Percentiles rank a stretch among this genome's conserved stretches.
Conservation (phyloP, 2,329 filamentous ascomycete genomes). For the Phialocephala sp. region DNA sequence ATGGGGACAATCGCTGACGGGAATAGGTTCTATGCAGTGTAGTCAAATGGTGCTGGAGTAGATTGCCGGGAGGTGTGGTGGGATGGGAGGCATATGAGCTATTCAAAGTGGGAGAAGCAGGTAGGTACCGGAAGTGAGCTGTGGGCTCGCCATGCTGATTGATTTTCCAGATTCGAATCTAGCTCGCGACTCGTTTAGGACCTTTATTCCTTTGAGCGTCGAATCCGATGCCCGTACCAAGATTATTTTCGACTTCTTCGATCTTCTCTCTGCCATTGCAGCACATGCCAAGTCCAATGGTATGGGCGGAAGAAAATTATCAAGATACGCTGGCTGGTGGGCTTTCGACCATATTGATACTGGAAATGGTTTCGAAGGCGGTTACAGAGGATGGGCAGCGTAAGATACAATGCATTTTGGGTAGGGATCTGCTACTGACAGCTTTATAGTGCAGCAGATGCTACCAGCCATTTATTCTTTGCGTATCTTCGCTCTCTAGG, state of each 20-base stretch:
- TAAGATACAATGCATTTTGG: conserved; percentile 51
- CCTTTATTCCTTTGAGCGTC: conserved; percentile 92
- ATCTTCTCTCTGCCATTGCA: conserved; percentile 86
- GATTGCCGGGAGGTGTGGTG: conserved; percentile 87
- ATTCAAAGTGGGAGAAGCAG: conserved; percentile 92
- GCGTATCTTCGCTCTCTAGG: conserved; percentile 91
- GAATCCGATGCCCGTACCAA: conserved; percentile 83
- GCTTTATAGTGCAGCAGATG: conserved; percentile 78
- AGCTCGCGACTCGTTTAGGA: conserved; percentile 91
- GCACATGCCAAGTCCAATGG: conserved; percentile 94
- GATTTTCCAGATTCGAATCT: conserved; percentile 77
- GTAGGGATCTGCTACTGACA: conserved; percentile 22
- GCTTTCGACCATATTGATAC: conserved; percentile 90
- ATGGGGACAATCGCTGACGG: conserved; percentile 36
- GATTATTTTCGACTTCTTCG: conserved; percentile 97
- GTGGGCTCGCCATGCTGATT: conserved; percentile 21
- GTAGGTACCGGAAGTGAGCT: conserved; percentile 53
- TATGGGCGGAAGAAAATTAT: conserved; percentile 90
- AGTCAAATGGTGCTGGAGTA: conserved; percentile 98
- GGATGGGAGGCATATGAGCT: conserved; percentile 97
- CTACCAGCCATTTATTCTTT: conserved; percentile 96
- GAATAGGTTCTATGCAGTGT: conserved; percentile 86
- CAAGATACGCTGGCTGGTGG: conserved; percentile 97
- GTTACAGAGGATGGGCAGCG: conserved; percentile 88
- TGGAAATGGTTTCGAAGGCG: conserved; percentile 90